Evolutionary conservation across 2,329 filamentous ascomycete species (phyloP), one percentile per base, ranked within the genome.

Genomic region (Alternaria solani): DNA sequence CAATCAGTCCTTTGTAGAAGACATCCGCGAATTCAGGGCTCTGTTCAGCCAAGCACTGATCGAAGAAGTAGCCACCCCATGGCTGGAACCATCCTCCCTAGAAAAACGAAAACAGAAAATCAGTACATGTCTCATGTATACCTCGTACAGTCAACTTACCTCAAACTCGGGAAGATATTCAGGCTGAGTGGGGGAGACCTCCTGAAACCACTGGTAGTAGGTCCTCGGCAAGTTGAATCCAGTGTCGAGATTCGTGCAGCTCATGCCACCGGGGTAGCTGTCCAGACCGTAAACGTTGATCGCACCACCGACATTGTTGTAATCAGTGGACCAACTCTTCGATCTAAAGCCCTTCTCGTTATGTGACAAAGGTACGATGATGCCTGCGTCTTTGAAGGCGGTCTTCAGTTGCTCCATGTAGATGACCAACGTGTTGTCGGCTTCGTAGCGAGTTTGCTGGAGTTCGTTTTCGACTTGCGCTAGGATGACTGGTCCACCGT

Each of bases 201-300:
- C 83, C n/a, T 81, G 78, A 63, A 87, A 87, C 83, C 84, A 87
- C 62, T 86, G 81, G 60, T 84, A 83, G 65, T 87, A 88, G 5
- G 80, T 85, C 26, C 84, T 80, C 3, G 84, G 79, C 1, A 86
- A 71, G 28, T 76, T 82, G 66, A 85, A 86, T 1, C 83, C 84
- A 7, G 77, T 74, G 44, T 82, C 73, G 1, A 77, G 77, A 54
- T 86, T 84, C 1, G 81, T 84, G 67, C 85, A 86, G 7, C 81
- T 82, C 9, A 83, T 64, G 0, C 84, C 81, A 28, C 81, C 81
- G 0, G 82, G 80, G 56, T 84, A 84, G 39, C 72, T 78, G 62
- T 84, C 82, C 1, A 84, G 64, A 1, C 81, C 83, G 49, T 84
- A 84, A 7, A 85, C 65, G 61, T 86, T 80, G 23, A 86, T 83